Base-by-base conservation (phyloP, 2,329 filamentous ascomycete genomes). In the Monilinia vaccinii-corymbosi region DNA sequence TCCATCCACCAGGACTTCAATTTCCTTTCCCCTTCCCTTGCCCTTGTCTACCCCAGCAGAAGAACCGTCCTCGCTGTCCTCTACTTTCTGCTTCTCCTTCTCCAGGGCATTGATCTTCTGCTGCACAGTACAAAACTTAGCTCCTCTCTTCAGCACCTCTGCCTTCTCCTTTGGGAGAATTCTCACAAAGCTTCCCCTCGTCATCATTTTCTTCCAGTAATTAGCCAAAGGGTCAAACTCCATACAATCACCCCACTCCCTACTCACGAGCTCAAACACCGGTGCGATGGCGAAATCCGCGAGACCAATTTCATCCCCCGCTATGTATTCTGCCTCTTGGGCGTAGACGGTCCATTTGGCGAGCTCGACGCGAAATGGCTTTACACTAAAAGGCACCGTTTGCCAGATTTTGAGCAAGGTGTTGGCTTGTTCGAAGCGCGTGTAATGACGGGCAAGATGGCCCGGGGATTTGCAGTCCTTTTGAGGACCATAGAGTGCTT, bases 281-380 rank as follows among this genome's bases (percentile, higher is more conserved):
- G 83, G 81, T 79, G 80, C 84, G 4, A 84, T 68, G 0, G 79
- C 80, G 67, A 78, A 85, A 69, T 86, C 83, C 0, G 78, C 77
- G 2, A 84, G 67, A 2, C 74, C 73, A 0, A 77, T 66, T 9
- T 51, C 55, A 0, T 61, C 63, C 0, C 78, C 79, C 0, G 78
- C 77, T 23, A 83, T 75, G 66, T 77, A 82, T 14, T 70, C 63
- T 34, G 60, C 51, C 46, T 59, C 48, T 18, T 56, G 49, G 6
- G 64, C 61, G 56, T 60, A 63, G 7, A n/a, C 45, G 4, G 67
- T 65, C 64, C 65, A 69, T 10, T 62, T 56, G 9, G 66, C 64
- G n/a, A 72, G 69, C 51, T 75, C 74, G 0, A 46, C 23, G 7
- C 56, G 60, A 56, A 70, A 69, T 3, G 62, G 50, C 48, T 68